phyloP scores from a whole-genome alignment of 306 rosid species.

The Inga leiocalycina region DNA sequence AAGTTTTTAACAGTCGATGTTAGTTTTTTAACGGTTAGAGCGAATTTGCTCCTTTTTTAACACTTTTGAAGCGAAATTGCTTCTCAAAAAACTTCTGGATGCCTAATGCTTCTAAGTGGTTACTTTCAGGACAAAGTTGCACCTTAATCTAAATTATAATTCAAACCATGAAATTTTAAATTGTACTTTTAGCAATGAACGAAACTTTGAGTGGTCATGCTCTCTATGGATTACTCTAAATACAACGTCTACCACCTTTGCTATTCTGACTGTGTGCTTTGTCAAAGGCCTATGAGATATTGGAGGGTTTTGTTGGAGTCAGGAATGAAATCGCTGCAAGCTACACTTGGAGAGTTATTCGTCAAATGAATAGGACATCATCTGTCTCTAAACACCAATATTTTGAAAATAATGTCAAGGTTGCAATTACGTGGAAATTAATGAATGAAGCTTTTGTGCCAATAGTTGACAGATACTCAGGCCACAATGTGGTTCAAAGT shows the following conservation, averaged over 20 bases:
- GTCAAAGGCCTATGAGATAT: slow-evolving; percentile 33
- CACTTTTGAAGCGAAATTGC: too few species aligned
- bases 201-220: background rate
- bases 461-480: slow-evolving; percentile 30
- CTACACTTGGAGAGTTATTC: slow-evolving; percentile 41
- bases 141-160: background rate
- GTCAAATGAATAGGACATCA: background rate
- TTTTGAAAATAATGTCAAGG: slow-evolving; percentile 39
- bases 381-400: background rate
- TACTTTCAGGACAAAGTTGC: too few species aligned
- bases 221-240: background rate
- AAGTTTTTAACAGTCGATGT: too few species aligned
- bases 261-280: background rate
- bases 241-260: background rate
- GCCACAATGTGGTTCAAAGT: slow-evolving; percentile 30
- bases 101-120: too few species aligned
- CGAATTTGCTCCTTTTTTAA: too few species aligned
- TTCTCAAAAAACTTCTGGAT: too few species aligned
- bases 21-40: too few species aligned
- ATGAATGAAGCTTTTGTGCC: slow-evolving; percentile 35
- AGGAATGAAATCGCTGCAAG: slow-evolving; percentile 12
- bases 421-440: slow-evolving; percentile 32
- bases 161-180: background rate
- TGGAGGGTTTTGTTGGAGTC: slow-evolving; percentile 34
- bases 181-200: background rate